Conservation (phyloP, 2,329 filamentous ascomycete species). For the Colletotrichum musae region DNA sequence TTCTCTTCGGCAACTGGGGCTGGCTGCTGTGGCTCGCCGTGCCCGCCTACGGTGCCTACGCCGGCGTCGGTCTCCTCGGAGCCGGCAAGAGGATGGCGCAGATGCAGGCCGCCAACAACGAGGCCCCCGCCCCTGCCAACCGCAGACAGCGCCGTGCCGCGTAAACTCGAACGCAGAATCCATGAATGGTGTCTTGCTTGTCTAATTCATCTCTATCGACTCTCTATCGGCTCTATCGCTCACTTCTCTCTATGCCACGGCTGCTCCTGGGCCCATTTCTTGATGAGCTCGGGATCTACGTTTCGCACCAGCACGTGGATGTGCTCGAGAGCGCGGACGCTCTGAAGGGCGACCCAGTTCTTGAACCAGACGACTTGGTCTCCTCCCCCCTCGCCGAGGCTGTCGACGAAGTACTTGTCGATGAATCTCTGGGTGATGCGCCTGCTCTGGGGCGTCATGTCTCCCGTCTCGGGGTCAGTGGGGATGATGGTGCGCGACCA, state of each 20-base stretch:
- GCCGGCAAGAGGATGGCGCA: conserved; percentile 69
- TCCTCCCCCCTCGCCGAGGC: conserved; percentile 64
- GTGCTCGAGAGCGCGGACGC: conserved; percentile 88
- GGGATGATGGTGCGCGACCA: conserved; percentile 90
- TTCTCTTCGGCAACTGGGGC: conserved; percentile 84
- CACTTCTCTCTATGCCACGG: conserved; percentile 52
- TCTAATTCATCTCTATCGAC: conserved; percentile 26
- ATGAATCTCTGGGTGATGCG: conserved; percentile 79
- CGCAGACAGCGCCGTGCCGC: conserved; percentile 70
- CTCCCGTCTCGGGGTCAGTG: conserved; percentile 78
- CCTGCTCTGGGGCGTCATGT: conserved; percentile 79
- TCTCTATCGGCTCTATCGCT: conserved; percentile 1
- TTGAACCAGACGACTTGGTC: conserved; percentile 86
- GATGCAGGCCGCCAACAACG: conserved; percentile 54
- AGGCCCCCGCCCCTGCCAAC: conserved; percentile 59
- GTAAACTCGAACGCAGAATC: conserved; percentile 45
- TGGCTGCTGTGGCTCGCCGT: conserved; percentile 70
- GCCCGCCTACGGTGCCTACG: conserved; percentile 69
- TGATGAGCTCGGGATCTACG: conserved; percentile 65
- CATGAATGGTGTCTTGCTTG: neutral
- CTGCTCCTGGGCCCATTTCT: conserved; percentile 67
- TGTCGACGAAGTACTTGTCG: conserved; percentile 75
- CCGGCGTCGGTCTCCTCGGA: conserved; percentile 68
- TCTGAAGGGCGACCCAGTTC: conserved; percentile 92
- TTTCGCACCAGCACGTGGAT: conserved; percentile 82